phyloP scores from a whole-genome alignment of 805 yeast genomes.

The Geotrichum ghanense region DNA sequence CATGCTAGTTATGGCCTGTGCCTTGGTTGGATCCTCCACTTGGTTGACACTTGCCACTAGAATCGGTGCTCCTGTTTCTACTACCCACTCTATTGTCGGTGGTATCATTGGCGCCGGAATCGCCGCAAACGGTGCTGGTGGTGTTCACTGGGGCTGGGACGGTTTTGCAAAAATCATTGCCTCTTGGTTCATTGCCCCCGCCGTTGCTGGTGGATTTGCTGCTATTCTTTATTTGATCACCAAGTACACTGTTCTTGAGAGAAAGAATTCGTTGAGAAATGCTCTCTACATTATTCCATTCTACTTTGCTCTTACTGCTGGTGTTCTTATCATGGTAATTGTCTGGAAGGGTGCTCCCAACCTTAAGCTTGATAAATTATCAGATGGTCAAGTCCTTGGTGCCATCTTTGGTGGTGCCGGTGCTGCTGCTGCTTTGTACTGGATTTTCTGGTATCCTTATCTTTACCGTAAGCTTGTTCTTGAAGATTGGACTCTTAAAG shows the following conservation, averaged over 20 bases:
- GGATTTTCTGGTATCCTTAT: slow-evolving; percentile 48
- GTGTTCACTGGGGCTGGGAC: slow-evolving; percentile 63
- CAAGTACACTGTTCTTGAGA: slow-evolving; percentile 51
- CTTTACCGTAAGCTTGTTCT: slow-evolving; percentile 47
- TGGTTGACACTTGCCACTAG: slow-evolving; percentile 61
- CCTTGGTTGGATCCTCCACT: slow-evolving; percentile 57
- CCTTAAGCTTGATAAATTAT: slow-evolving; percentile 42
- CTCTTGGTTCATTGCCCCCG: slow-evolving; percentile 72
- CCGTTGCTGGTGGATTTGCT: slow-evolving; percentile 54
- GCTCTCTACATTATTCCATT: slow-evolving; percentile 50
- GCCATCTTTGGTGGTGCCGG: slow-evolving; percentile 56
- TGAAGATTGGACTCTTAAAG: slow-evolving; percentile 55
- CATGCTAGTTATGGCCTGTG: slow-evolving; percentile 66
- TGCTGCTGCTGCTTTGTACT: slow-evolving; percentile 40
- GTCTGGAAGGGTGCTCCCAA: slow-evolving; percentile 76
- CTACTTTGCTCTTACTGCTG: slow-evolving; percentile 47
- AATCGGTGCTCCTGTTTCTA: slow-evolving; percentile 69
- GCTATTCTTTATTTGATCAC: slow-evolving; percentile 45
- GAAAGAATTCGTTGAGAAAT: slow-evolving; percentile 41
- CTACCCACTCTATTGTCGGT: slow-evolving; percentile 72
- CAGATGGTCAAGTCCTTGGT: slow-evolving; percentile 42
- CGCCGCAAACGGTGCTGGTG: slow-evolving; percentile 54
- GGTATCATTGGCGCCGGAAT: slow-evolving; percentile 65
- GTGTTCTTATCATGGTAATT: slow-evolving; percentile 62
- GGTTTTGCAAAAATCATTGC: slow-evolving; percentile 67